These are phyloP conservation scores for Pestalotiopsis sp. DNA, from an alignment of 2,329 filamentous ascomycete species.

Conservation along the genomic window DNA sequence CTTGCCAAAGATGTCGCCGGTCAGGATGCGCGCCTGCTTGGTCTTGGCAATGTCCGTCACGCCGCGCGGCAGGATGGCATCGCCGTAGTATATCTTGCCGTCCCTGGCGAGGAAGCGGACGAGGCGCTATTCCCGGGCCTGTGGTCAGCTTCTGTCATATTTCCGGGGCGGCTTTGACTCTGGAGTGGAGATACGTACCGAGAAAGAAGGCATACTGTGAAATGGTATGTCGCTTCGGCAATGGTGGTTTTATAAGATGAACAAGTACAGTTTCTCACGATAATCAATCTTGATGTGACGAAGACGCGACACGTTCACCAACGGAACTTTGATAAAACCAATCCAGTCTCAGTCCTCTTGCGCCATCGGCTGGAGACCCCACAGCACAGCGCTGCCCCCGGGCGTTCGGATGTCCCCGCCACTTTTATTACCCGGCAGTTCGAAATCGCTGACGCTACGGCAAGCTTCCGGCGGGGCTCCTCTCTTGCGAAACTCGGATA, in stretches of 20 bases:
- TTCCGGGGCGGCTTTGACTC: not conserved
- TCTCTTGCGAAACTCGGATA: not conserved
- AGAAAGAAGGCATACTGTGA: slow-evolving; percentile 49
- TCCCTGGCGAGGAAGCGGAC: slow-evolving; percentile 73
- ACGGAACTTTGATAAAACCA: not conserved
- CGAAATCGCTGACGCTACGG: not conserved
- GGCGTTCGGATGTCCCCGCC: not conserved
- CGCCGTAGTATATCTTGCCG: slow-evolving; percentile 70
- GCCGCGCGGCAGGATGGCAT: slow-evolving; percentile 67
- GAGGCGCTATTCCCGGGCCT: slow-evolving; percentile 54
- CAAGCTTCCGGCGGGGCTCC: not conserved
- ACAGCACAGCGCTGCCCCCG: not conserved
- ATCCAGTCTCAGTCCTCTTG: not conserved
- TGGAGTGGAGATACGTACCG: slow-evolving; percentile 34
- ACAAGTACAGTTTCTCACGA: too few relatives aligned
- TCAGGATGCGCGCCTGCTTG: slow-evolving; percentile 61
- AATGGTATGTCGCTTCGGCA: too few relatives aligned
- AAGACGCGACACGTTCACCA: not conserved
- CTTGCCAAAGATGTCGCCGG: slow-evolving; percentile 65
- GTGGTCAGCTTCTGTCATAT: not conserved
- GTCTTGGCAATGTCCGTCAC: slow-evolving; percentile 61
- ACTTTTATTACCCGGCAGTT: not conserved
- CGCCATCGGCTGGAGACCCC: not conserved
- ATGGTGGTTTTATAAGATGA: too few relatives aligned
- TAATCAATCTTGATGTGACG: too few relatives aligned